phyloP scores from a whole-genome alignment of 2,329 filamentous ascomycete genomes.

The Diaporthe vaccinii region DNA sequence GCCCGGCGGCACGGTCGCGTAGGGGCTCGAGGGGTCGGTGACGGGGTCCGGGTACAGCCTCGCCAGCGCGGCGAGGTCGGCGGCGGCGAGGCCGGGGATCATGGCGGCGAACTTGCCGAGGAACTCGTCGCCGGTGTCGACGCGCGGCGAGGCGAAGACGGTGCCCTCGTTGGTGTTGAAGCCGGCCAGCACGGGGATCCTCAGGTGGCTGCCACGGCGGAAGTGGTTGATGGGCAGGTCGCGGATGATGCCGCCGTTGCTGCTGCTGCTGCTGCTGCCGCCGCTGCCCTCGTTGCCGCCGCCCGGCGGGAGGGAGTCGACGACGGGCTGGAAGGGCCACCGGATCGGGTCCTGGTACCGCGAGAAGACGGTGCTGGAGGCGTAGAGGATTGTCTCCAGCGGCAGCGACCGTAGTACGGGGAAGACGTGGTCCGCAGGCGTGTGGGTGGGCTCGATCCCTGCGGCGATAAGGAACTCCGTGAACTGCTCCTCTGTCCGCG shows the following conservation, averaged over 20 bases:
- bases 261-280: conserved; percentile 50
- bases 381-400: conserved; percentile 53
- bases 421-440: conserved; percentile 65
- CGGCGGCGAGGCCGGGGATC: conserved; percentile 66
- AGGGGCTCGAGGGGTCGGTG: conserved; percentile 55
- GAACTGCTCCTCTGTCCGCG: conserved; percentile 69
- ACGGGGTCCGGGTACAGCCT: conserved; percentile 73
- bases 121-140: conserved; percentile 66
- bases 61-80: conserved; percentile 69
- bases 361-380: conserved; percentile 59
- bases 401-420: conserved; percentile 61
- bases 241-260: conserved; percentile 62
- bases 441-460: conserved; percentile 57
- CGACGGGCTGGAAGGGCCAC: conserved; percentile 78
- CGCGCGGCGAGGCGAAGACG: conserved; percentile 68
- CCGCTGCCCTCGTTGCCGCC: conserved; percentile 48
- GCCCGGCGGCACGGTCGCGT: conserved; percentile 52
- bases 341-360: conserved; percentile 59
- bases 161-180: conserved; percentile 80
- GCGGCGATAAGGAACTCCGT: conserved; percentile 66
- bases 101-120: conserved; percentile 71
- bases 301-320: conserved; percentile 58
- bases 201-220: conserved; percentile 64
- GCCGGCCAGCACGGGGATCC: conserved; percentile 75
- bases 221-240: conserved; percentile 72